Conservation (phyloP, 2,329 filamentous ascomycete genomes). For the Orbilia brochopaga region DNA sequence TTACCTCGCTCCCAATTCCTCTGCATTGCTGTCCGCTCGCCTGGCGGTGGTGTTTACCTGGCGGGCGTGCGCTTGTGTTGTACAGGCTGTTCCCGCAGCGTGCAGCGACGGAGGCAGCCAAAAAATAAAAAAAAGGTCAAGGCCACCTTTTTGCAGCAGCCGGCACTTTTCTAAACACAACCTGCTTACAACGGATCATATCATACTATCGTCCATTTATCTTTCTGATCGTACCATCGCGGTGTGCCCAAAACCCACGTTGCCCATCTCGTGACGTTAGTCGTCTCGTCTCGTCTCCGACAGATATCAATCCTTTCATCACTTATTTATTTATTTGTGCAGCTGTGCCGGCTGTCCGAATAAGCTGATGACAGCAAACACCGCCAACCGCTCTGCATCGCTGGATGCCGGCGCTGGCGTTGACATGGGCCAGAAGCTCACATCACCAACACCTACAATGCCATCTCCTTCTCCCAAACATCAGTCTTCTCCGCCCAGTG, state of each 20-base stretch:
- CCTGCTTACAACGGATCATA: neutral
- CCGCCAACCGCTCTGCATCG: neutral
- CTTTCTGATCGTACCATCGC: too few relatives aligned
- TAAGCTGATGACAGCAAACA: slow-evolving; percentile 2
- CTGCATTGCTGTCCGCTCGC: neutral
- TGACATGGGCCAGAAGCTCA: neutral
- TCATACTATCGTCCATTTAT: too few relatives aligned
- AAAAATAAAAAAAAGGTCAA: neutral
- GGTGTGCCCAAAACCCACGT: too few relatives aligned
- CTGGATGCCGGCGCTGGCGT: neutral
- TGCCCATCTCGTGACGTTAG: too few relatives aligned
- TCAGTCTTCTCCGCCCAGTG: neutral
- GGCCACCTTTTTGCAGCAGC: neutral
- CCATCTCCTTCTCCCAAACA: neutral
- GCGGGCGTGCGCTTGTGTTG: neutral
- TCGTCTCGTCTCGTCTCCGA: too few relatives aligned
- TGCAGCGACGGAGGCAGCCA: slow-evolving; percentile 1
- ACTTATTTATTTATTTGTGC: too few relatives aligned
- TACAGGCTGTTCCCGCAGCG: neutral
- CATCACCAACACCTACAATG: neutral
- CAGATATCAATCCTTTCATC: neutral
- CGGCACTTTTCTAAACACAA: too few relatives aligned
- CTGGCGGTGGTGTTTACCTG: neutral
- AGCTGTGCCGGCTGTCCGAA: neutral
- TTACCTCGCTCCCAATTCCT: too few relatives aligned